Base-by-base conservation (phyloP, 805 yeast species). In the Metschnikowia matae region DNA sequence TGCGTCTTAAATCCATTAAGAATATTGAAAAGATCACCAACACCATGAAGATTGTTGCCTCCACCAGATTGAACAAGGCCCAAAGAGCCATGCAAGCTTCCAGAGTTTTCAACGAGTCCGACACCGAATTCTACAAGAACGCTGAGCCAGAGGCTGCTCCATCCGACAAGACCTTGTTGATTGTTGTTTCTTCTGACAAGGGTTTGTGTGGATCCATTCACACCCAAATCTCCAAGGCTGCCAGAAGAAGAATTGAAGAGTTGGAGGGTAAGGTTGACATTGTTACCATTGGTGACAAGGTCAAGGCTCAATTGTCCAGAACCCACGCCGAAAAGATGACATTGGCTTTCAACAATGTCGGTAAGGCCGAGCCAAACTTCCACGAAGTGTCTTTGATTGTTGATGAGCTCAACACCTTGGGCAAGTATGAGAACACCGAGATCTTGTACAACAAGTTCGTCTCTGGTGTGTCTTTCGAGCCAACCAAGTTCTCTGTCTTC, bases 141-240 rank as follows among this genome's bases (percentile, higher is more conserved):
- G 85, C 96, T 54, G 96, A 89, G 76, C 88, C 96, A 56, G 81
- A 77, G 55, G 70, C 78, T 50, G 67, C 79, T 52, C 79, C 73
- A 61, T 71, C 67, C 41, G 79, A 78, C 65, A 87, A 85, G 75
- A 82, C 87, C 58, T 82, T 94, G 67, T 74, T 92, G 61, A 78
- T 92, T 66, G 97, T 91, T 52, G 83, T 90, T 57, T 54, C 58
- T 26, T 86, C 98, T 44, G 99, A 94, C 78, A 94, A 94, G 79
- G 99, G 99, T 69, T 82, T 94, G 65, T 94, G 99, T 82, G 99
- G 99, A 64, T 91, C 98, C 44, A 89, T 94, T 68, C 99, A 94
- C 79, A 83, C 99, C 48, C 96, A 89, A 77, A 76, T 92, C 63
- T 87, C 97, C 62, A 90, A 92, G 77, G 83, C 87, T 56, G 87